Evolutionary conservation across 345 rosid genomes (phyloP).

Genomic region (Arabis hirsuta): DNA sequence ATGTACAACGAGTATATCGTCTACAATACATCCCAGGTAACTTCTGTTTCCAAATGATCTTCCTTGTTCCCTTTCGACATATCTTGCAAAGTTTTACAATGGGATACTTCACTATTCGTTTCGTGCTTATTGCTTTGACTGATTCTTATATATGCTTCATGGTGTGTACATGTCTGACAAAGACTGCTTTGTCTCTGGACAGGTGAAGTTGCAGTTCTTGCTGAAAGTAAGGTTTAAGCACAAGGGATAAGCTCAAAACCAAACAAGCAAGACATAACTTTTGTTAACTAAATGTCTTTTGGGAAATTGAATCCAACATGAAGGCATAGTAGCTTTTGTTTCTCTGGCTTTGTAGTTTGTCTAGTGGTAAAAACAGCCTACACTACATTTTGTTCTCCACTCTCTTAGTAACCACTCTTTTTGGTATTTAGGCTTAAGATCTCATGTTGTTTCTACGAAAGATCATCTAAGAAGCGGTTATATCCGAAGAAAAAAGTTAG

Average conservation of each 20-base stretch:
- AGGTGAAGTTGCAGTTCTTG: conserved; percentile 85
- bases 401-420: conserved; percentile 12
- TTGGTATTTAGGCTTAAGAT: background rate
- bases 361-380: conserved; percentile 22
- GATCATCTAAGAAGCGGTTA: background rate
- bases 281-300: conserved; percentile 21
- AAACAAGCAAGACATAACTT: conserved; percentile 13
- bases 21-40: conserved; percentile 82
- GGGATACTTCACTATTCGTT: background rate
- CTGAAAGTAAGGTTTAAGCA: conserved; percentile 63
- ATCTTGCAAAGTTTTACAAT: background rate
- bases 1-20: conserved; percentile 96
- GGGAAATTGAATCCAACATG: conserved; percentile 4
- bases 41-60: conserved; percentile 29
- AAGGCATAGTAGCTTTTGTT: conserved; percentile 1
- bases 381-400: background rate
- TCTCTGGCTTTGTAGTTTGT: conserved; percentile 21
- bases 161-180: conserved; percentile 32
- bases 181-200: conserved; percentile 29
- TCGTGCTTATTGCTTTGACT: background rate
- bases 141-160: conserved; percentile 2
- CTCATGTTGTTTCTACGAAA: background rate
- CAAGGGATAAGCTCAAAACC: conserved; percentile 55
- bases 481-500: background rate
- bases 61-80: background rate